phyloP scores from a whole-genome alignment of 2,329 filamentous ascomycete genomes.

The Lecanicillium sp. region DNA sequence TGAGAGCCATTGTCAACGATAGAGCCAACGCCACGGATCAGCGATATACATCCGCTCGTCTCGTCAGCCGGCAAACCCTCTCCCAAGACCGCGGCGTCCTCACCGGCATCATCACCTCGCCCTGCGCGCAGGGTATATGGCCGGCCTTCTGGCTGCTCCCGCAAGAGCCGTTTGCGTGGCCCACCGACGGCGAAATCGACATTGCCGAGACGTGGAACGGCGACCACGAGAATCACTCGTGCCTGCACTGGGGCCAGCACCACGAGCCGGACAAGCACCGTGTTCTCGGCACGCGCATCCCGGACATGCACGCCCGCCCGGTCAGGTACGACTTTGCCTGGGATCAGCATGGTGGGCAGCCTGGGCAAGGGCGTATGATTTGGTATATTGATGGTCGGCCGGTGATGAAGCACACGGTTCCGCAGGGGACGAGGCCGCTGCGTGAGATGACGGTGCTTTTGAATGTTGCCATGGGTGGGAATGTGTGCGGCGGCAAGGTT shows the following conservation, averaged over 20 bases:
- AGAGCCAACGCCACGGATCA: slow-evolving; percentile 25
- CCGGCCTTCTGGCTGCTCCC: slow-evolving; percentile 56
- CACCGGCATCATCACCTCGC: slow-evolving; percentile 41
- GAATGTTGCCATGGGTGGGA: slow-evolving; percentile 56
- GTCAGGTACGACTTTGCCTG: slow-evolving; percentile 50
- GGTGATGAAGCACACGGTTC: slow-evolving; percentile 49
- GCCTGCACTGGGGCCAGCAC: slow-evolving; percentile 52
- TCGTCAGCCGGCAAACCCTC: slow-evolving; percentile 45
- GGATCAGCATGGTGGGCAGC: slow-evolving; percentile 36
- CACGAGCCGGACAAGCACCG: slow-evolving; percentile 49
- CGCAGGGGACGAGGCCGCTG: slow-evolving; percentile 43
- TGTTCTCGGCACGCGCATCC: slow-evolving; percentile 42
- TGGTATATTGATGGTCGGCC: slow-evolving; percentile 53
- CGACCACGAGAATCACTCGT: slow-evolving; percentile 45
- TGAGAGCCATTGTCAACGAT: slow-evolving; percentile 39
- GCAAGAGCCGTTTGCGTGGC: slow-evolving; percentile 50
- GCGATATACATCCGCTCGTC: slow-evolving; percentile 46
- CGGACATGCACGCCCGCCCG: slow-evolving; percentile 36
- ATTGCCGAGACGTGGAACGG: slow-evolving; percentile 57
- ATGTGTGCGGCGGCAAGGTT: slow-evolving; percentile 44
- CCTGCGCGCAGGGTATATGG: slow-evolving; percentile 50
- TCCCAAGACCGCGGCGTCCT: slow-evolving; percentile 43
- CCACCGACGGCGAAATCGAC: slow-evolving; percentile 51
- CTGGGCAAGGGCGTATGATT: slow-evolving; percentile 39
- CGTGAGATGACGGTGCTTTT: slow-evolving; percentile 49